Evolutionary conservation across 2,329 filamentous ascomycete species (phyloP).

Genomic region (Cadophora sp.): DNA sequence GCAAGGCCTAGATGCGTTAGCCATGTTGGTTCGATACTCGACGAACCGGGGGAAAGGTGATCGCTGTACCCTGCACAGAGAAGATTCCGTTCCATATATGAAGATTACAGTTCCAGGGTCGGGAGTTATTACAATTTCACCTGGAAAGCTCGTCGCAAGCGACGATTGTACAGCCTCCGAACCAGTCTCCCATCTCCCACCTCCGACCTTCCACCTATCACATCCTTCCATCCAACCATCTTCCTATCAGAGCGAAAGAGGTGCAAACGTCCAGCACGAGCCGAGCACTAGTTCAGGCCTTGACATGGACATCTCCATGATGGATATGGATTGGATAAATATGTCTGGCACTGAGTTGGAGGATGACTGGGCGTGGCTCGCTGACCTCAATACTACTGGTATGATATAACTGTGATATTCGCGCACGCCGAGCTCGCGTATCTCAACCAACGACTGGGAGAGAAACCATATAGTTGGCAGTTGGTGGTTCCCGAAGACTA

Average conservation of each 20-base stretch:
- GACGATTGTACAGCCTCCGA: background rate
- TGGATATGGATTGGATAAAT: conserved; percentile 31
- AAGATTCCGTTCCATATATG: conserved; percentile 13
- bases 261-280: background rate
- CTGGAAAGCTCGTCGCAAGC: conserved; percentile 14
- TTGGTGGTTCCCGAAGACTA: background rate
- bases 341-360: conserved; percentile 19
- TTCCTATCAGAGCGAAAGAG: background rate
- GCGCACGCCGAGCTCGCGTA: too few relatives aligned
- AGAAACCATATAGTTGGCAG: background rate
- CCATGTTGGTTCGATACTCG: conserved; percentile 14
- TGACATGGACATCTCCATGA: conserved; percentile 21
- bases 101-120: conserved; percentile 26
- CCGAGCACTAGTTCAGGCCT: background rate
- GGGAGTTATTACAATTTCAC: conserved; percentile 29
- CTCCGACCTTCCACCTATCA: background rate
- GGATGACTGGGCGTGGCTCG: conserved; percentile 33
- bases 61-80: background rate
- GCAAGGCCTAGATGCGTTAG: conserved; percentile 47
- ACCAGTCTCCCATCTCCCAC: background rate
- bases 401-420: background rate
- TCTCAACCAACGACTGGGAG: background rate
- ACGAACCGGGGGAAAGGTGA: background rate
- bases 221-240: background rate
- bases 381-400: conserved; percentile 16